Conservation (phyloP, 2,329 filamentous ascomycete species). For the Aspergillus sclerotialis region DNA sequence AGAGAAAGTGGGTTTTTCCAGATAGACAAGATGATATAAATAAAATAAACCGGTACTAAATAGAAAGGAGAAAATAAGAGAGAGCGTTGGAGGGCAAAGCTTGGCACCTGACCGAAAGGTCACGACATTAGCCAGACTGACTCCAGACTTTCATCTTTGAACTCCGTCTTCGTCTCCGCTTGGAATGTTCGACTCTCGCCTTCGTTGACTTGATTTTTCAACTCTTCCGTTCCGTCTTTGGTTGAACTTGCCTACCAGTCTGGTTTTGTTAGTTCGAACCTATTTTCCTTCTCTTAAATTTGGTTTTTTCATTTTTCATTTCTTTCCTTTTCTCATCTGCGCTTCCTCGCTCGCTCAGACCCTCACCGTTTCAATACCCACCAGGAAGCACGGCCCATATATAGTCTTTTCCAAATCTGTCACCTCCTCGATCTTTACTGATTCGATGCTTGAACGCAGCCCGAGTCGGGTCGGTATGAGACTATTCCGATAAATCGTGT, state of each 20-base stretch:
- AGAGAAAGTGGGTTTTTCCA: no score
- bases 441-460: constrained; percentile 12
- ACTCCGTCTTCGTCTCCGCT: no score
- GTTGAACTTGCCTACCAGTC: no score
- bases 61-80: background rate
- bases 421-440: constrained; percentile 1
- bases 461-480: constrained; percentile 4
- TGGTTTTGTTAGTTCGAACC: background rate
- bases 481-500: constrained; percentile 8
- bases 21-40: background rate
- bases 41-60: background rate
- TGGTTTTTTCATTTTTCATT: constrained; percentile 1
- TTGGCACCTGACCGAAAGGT: background rate
- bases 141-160: no score
- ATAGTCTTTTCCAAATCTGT: no score
- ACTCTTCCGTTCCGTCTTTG: background rate
- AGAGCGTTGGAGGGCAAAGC: background rate
- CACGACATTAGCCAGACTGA: no score
- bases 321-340: background rate
- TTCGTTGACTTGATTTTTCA: no score
- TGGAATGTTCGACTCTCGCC: no score
- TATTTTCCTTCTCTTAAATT: constrained; percentile 1
- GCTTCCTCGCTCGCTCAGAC: background rate
- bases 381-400: no score
- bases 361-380: background rate